Conservation (phyloP, 495 filamentous ascomycete species). For the Beverwykella pulmonaria region DNA sequence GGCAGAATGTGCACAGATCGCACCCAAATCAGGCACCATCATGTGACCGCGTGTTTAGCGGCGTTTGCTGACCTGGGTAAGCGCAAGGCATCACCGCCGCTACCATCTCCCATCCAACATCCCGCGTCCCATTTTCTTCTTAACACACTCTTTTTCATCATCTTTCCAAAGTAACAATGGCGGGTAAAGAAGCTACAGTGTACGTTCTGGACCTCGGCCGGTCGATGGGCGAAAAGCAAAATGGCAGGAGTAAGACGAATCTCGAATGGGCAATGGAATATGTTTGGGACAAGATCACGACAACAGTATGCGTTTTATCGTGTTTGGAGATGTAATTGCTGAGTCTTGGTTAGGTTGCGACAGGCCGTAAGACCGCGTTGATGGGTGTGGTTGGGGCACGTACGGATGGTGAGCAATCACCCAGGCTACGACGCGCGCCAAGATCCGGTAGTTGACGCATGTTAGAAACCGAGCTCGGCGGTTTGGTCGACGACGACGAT, state of each 20-base stretch:
- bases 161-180: slow-evolving; percentile 68
- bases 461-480: slow-evolving; percentile 66
- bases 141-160: neutral
- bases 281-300: slow-evolving; percentile 94
- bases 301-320: slow-evolving; percentile 57
- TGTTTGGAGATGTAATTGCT: neutral
- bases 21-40: neutral
- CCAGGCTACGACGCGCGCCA: slow-evolving; percentile 15
- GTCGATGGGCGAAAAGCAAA: slow-evolving; percentile 76
- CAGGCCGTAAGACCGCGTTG: slow-evolving; percentile 77
- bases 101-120: slow-evolving; percentile 7
- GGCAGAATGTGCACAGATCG: neutral
- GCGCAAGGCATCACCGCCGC: slow-evolving; percentile 10
- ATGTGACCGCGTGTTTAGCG: neutral
- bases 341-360: slow-evolving; percentile 60
- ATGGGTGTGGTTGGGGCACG: slow-evolving; percentile 81
- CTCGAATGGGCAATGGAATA: slow-evolving; percentile 90
- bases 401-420: slow-evolving; percentile 62
- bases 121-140: slow-evolving; percentile 3
- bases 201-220: slow-evolving; percentile 86
- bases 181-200: slow-evolving; percentile 89
- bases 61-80: slow-evolving; percentile 1
- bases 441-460: slow-evolving; percentile 9
- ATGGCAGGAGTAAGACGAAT: slow-evolving; percentile 77
- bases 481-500: slow-evolving; percentile 58